Percentiles rank a stretch among this genome's conserved stretches.
Evolutionary conservation across 768 basidiomycete species (phyloP).

Genomic region (Amanita rubescens): DNA sequence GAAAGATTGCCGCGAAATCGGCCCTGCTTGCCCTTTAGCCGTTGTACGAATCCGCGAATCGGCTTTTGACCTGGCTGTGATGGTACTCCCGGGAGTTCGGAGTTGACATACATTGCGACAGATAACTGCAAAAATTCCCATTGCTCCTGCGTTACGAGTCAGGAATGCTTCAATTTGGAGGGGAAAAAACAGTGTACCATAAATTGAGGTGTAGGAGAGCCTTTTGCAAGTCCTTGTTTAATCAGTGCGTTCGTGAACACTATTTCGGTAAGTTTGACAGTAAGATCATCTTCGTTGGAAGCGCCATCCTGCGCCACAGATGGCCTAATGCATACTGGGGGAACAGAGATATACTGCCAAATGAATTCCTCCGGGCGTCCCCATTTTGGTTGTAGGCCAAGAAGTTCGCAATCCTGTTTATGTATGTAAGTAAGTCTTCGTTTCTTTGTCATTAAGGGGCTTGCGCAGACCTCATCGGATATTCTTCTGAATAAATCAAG

Average conservation of each 20-base stretch:
- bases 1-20: constrained; percentile 98
- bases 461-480: constrained; percentile 68
- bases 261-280: constrained; percentile 95
- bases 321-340: constrained; percentile 94
- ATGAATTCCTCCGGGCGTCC: constrained; percentile 96
- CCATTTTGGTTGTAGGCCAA: constrained; percentile 81
- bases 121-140: constrained; percentile 96
- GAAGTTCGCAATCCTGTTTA: constrained; percentile 83
- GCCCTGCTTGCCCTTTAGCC: constrained; percentile 97
- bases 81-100: constrained; percentile 89
- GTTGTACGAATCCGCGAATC: constrained; percentile 95
- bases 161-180: background rate
- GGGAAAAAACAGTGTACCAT: constrained; percentile 48
- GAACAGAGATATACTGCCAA: constrained; percentile 98
- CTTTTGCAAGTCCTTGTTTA: constrained; percentile 82
- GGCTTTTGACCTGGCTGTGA: constrained; percentile 86
- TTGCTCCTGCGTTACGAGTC: constrained; percentile 58
- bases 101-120: constrained; percentile 98
- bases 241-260: constrained; percentile 91
- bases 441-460: background rate
- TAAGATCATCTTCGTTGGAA: constrained; percentile 97
- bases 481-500: constrained; percentile 89
- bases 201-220: constrained; percentile 80
- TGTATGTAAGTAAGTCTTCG: background rate
- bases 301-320: constrained; percentile 97